Evolutionary conservation across 176 grass and related monocot species (phyloP).

Genomic region (Coix lacrymajobi): DNA sequence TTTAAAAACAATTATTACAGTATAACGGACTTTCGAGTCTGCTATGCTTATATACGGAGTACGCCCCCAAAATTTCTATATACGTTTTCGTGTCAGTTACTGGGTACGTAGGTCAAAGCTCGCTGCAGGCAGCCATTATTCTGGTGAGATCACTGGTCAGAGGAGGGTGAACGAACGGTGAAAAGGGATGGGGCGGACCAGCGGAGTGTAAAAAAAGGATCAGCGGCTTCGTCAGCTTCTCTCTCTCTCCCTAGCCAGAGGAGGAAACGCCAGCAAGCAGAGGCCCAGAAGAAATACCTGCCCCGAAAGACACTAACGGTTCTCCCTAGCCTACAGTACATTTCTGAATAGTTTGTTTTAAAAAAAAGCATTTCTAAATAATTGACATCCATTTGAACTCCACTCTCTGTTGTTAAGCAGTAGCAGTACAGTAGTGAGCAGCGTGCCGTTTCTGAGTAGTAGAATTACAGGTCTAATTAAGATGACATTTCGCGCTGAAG

Average conservation of each 20-base stretch:
- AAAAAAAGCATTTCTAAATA: background rate
- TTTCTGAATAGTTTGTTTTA: too few species aligned
- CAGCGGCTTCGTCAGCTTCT: background rate
- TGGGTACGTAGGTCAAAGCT: constrained; percentile 39
- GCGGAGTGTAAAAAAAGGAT: background rate
- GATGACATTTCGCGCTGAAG: background rate
- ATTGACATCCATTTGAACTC: background rate
- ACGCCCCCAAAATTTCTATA: background rate
- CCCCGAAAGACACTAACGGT: background rate
- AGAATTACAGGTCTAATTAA: background rate
- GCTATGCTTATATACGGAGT: too few species aligned
- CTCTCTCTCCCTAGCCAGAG: background rate
- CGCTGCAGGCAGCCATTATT: background rate
- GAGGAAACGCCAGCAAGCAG: background rate
- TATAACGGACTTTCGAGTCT: too few species aligned
- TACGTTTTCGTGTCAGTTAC: constrained; percentile 2
- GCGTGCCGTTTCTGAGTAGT: background rate
- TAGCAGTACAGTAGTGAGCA: background rate
- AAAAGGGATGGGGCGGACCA: background rate
- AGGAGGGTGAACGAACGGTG: background rate
- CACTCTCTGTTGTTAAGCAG: background rate
- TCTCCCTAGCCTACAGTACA: background rate
- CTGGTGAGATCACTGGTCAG: constrained; percentile 31
- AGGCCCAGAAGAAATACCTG: background rate
- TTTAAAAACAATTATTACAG: too few species aligned